phyloP scores from a whole-genome alignment of 306 rosid species.

The Fragaria ananassa region DNA sequence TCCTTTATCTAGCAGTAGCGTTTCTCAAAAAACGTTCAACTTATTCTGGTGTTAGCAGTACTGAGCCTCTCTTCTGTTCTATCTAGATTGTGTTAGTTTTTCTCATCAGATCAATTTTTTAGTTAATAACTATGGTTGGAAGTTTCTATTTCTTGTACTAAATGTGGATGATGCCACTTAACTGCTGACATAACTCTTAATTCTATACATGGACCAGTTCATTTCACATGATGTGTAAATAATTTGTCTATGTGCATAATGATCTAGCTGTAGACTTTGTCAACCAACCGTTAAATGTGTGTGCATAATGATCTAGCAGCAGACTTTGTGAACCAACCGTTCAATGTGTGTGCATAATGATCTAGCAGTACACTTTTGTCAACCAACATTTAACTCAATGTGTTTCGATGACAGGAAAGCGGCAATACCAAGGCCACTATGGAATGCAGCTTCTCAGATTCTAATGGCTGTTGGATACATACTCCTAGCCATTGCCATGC shows the following conservation, averaged over 20 bases:
- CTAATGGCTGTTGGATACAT: constrained; percentile 78
- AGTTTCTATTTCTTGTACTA: background rate
- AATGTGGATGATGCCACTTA: background rate
- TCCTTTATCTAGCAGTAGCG: background rate
- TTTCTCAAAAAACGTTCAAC: background rate
- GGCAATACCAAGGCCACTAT: constrained; percentile 73
- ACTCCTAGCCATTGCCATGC: constrained; percentile 71
- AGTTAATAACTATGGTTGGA: background rate
- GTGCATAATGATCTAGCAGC: background rate
- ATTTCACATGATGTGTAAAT: background rate
- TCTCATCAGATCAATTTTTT: background rate
- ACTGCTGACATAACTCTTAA: background rate
- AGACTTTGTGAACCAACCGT: background rate
- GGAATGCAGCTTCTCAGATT: constrained; percentile 74
- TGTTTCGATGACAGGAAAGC: constrained; percentile 38
- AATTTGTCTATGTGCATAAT: background rate
- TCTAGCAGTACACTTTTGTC: background rate
- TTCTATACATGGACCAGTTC: background rate
- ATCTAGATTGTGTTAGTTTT: background rate
- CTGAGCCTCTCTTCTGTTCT: background rate
- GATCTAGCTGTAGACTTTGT: background rate
- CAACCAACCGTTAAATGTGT: background rate
- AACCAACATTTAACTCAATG: background rate
- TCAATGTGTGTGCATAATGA: background rate
- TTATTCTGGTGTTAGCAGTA: background rate